Conservation (phyloP, 495 filamentous ascomycete genomes). For the Astrocystis sublimbata region DNA sequence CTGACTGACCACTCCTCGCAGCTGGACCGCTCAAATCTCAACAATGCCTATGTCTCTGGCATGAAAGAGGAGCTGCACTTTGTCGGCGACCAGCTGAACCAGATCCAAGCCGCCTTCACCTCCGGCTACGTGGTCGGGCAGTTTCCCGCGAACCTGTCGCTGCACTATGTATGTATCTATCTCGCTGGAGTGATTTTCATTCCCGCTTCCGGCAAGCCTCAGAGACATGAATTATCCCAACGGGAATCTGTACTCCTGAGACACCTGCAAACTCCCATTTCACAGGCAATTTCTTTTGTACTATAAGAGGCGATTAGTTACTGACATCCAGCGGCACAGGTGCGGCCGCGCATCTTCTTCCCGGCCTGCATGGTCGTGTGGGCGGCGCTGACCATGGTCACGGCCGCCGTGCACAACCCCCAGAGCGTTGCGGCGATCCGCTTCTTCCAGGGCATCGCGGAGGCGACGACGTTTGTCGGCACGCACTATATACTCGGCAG, state of each 20-base stretch:
- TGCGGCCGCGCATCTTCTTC: constrained; percentile 61
- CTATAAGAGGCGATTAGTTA: no score
- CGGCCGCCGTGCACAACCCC: constrained; percentile 50
- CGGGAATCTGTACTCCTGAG: no score
- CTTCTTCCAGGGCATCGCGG: constrained; percentile 66
- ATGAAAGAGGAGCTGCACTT: constrained; percentile 66
- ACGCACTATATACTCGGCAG: constrained; percentile 66
- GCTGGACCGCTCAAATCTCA: constrained; percentile 61
- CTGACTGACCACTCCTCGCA: background rate
- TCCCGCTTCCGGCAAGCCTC: no score
- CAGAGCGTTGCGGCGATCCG: constrained; percentile 65
- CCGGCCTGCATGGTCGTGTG: constrained; percentile 62
- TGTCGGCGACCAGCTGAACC: constrained; percentile 57
- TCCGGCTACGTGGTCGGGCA: constrained; percentile 58
- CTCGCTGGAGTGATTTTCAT: no score
- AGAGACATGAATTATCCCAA: no score
- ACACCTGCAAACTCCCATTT: no score
- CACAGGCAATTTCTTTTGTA: no score
- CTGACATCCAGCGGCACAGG: no score
- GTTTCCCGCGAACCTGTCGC: constrained; percentile 60
- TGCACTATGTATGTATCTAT: no score
- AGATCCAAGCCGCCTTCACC: constrained; percentile 57
- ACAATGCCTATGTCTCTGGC: constrained; percentile 65
- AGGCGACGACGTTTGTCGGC: constrained; percentile 62
- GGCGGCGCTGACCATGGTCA: constrained; percentile 62